Evolutionary conservation across 2,329 filamentous ascomycete species (phyloP).

Genomic region (Claviceps sp.): DNA sequence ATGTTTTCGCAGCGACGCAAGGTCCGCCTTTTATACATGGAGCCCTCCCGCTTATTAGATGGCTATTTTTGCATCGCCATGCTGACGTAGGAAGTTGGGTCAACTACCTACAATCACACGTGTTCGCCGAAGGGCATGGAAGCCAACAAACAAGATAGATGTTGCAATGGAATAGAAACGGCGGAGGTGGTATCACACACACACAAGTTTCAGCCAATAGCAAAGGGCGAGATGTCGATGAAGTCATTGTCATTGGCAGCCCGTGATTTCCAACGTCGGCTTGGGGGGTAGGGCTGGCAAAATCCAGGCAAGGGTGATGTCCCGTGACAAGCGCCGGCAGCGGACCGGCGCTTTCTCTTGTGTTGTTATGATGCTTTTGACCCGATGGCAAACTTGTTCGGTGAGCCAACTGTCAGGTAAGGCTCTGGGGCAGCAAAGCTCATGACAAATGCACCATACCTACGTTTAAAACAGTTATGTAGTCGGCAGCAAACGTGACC

Average conservation of each 20-base stretch:
- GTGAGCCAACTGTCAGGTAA: too few relatives aligned
- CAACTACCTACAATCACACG: background rate
- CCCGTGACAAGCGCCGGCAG: background rate
- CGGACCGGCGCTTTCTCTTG: background rate
- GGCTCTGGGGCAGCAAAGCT: too few relatives aligned
- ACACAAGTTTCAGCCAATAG: background rate
- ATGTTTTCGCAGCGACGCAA: background rate
- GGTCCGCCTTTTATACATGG: background rate
- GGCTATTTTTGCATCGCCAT: background rate
- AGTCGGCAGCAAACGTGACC: background rate
- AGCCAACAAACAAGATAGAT: too few relatives aligned
- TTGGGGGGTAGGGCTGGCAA: background rate
- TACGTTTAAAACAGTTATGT: background rate
- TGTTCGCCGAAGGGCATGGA: background rate
- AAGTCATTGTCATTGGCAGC: background rate
- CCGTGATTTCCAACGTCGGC: background rate
- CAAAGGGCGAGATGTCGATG: background rate
- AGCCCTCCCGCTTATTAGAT: background rate
- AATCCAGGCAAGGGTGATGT: background rate
- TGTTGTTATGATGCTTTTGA: too few relatives aligned
- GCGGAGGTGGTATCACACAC: background rate
- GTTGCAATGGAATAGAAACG: background rate
- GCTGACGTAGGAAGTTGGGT: background rate
- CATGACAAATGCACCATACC: background rate
- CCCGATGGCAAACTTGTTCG: too few relatives aligned